Percentiles rank a stretch among this genome's conserved stretches.
Conservation (phyloP, 176 grass and related monocot genomes). For the Oryza longistaminata region DNA sequence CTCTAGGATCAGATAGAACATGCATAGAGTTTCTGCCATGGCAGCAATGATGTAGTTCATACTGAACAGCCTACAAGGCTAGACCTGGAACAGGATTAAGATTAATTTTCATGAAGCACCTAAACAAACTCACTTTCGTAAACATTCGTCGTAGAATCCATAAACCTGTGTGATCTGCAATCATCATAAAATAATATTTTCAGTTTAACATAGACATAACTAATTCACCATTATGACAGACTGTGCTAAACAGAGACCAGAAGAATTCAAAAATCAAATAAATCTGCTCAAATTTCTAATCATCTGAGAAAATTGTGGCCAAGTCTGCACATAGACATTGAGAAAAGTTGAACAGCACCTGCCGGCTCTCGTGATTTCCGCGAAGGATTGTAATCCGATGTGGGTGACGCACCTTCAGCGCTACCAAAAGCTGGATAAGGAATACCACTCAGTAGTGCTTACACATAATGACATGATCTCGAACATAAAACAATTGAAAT, state of each 20-base stretch:
- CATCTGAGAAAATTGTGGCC: background rate
- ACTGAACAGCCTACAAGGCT: background rate
- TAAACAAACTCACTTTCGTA: slow-evolving; percentile 82
- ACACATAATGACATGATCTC: slow-evolving; percentile 21
- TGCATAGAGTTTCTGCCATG: background rate
- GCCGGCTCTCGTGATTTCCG: slow-evolving; percentile 95
- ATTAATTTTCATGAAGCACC: slow-evolving; percentile 35
- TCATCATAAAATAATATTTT: slow-evolving; percentile 31
- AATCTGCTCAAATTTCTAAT: background rate
- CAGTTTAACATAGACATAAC: slow-evolving; percentile 29
- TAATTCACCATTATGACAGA: background rate
- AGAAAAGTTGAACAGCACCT: slow-evolving; percentile 45
- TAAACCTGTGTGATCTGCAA: slow-evolving; percentile 96
- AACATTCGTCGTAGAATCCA: slow-evolving; percentile 96
- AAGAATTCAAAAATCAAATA: background rate
- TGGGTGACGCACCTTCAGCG: slow-evolving; percentile 89
- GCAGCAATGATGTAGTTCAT: background rate
- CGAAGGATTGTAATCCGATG: slow-evolving; percentile 93
- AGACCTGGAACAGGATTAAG: background rate
- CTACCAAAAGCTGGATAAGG: slow-evolving; percentile 81
- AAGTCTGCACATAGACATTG: background rate
- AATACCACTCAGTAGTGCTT: slow-evolving; percentile 26
- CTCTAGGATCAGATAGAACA: slow-evolving; percentile 3
- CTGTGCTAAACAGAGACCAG: background rate
- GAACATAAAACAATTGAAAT: slow-evolving; percentile 3